Evolutionary conservation across 768 basidiomycete species (phyloP).

Genomic region (Mycena belliarum): DNA sequence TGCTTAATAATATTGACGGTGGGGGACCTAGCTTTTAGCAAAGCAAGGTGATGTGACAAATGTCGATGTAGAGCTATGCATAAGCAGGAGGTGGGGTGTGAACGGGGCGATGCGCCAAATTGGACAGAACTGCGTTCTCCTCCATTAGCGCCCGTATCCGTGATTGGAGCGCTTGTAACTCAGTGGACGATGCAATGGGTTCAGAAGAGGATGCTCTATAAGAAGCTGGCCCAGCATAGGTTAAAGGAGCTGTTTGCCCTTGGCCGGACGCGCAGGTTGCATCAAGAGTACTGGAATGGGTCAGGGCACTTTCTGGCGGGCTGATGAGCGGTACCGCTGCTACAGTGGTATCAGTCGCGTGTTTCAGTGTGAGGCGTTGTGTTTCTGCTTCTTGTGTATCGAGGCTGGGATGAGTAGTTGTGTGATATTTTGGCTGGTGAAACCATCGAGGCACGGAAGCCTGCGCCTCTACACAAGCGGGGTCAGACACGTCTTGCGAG

Average conservation of each 20-base stretch:
- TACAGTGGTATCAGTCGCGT: not conserved
- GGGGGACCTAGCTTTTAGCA: too few species aligned
- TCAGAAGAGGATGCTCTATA: too few species aligned
- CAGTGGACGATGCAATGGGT: not conserved
- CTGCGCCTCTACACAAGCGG: slow-evolving; percentile 1
- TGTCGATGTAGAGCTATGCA: too few species aligned
- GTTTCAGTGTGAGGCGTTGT: not conserved
- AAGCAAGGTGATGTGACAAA: too few species aligned
- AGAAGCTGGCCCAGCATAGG: too few species aligned
- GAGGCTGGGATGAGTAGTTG: not conserved
- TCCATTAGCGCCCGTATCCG: slow-evolving; percentile 5
- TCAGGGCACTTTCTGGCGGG: not conserved
- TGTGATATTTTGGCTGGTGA: not conserved
- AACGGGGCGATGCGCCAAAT: not conserved
- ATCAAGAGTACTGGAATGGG: too few species aligned
- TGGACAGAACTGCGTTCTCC: slow-evolving; percentile 8
- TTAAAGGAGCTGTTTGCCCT: too few species aligned
- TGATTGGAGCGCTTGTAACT: slow-evolving; percentile 1
- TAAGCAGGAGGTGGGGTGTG: slow-evolving; percentile 12
- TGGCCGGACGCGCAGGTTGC: too few species aligned
- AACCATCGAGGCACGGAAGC: not conserved
- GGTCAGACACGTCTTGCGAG: not conserved
- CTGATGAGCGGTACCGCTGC: not conserved
- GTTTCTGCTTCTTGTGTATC: not conserved
- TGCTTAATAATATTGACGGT: too few species aligned